Percentiles rank a stretch among this genome's conserved stretches.
Conservation (phyloP, 2,329 filamentous ascomycete genomes). For the Aspergillus calidoustus region DNA sequence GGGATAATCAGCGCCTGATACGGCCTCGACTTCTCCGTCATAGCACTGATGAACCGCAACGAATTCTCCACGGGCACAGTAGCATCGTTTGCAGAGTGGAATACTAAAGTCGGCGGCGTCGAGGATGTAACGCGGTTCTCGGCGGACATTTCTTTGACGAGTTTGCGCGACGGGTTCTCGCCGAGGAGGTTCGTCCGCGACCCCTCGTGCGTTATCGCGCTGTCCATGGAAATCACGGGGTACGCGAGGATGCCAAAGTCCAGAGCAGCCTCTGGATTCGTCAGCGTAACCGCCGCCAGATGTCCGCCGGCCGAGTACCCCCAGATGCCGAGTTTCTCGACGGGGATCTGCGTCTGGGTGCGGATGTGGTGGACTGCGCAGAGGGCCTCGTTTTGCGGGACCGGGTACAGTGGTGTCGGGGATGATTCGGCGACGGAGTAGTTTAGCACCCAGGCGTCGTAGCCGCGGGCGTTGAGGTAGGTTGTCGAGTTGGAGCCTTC, state of each 20-base stretch:
- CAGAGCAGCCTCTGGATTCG: neutral
- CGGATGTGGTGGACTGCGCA: neutral
- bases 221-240: slow-evolving; percentile 7
- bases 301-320: slow-evolving; percentile 8
- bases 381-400: neutral
- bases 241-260: slow-evolving; percentile 9
- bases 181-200: slow-evolving; percentile 4
- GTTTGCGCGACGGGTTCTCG: neutral
- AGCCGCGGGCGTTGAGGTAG: slow-evolving; percentile 3
- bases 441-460: slow-evolving; percentile 10
- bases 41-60: neutral
- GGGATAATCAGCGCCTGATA: slow-evolving; percentile 6
- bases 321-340: slow-evolving; percentile 9
- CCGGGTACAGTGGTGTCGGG: slow-evolving; percentile 1
- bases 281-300: neutral
- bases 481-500: slow-evolving; percentile 5
- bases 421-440: slow-evolving; percentile 2
- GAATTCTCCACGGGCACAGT: slow-evolving; percentile 11
- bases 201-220: neutral
- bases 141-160: neutral
- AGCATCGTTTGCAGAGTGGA: slow-evolving; percentile 3
- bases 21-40: neutral
- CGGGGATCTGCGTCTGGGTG: neutral
- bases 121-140: neutral
- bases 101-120: slow-evolving; percentile 8